Evolutionary conservation across 2,329 filamentous ascomycete species (phyloP), one percentile per base, ranked within the genome.

Genomic region (Trichoderma sp.): DNA sequence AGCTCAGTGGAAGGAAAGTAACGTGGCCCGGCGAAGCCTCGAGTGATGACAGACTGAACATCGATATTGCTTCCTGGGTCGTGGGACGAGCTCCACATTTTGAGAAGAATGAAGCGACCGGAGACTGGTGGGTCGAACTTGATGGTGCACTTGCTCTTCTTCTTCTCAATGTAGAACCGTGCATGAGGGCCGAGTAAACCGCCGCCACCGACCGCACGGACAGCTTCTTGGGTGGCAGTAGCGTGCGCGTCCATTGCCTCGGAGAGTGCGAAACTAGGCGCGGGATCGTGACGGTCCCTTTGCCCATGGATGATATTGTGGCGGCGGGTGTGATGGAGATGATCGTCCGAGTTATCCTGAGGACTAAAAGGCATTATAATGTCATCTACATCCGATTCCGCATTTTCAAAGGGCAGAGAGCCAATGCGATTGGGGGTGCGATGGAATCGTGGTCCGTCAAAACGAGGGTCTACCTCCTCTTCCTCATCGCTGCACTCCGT

Each of bases 111-210:
- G 76, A 91, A 96, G 67, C 92, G 87, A 5, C 92, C 92, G 12
- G 92, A 92, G 69, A 95, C 86, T 0, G 91, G 90, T 67, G 92
- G 91, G 73, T 94, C 88, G 73, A 98, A 97, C 68, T 88, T 90
- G 73, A 98, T 91, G 15, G 90, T 93, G 73, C 95, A 94, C 78
- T 90, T 93, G 80, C 88, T 92, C 81, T 93, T 94, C 73, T 90
- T 87, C 77, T 89, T 87, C 74, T 91, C 89, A 66, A 97, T 96
- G 75, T 90, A 91, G 79, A 98, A 97, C 32, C 88, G 87, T 2
- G 93, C 92, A 77, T 93, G 88, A 0, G 92, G 92, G 37, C 84
- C 84, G 78, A 94, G 84, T 5, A 92, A 80, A 53, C 86, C 85
- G 32, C 86, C 85, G 29, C 85, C 86, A 4, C 86, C 86, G 1